Evolutionary conservation across 352 stramenopile species (phyloP), one percentile per base, ranked within the genome.

Genomic region (Phytopythium sindhum): DNA sequence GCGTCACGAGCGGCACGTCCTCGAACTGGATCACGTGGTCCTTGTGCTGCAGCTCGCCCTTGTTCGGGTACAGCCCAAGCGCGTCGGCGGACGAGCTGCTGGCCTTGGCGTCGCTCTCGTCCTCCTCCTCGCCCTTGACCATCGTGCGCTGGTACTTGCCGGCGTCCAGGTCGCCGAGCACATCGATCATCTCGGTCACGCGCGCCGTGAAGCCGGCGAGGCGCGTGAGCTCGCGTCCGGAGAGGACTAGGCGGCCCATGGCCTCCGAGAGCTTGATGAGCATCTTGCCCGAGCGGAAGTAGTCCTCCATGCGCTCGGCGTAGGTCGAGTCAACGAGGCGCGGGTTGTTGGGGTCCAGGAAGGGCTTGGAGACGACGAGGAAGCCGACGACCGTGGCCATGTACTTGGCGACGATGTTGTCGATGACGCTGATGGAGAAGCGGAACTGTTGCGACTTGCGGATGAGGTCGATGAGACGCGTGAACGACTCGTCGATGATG

Each of bases 321-420:
- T 92, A 91, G 31, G 81, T 80, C 50, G 74, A 75, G 48, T 83
- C 72, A n/a, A 72, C n/a, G 50, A 89, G 70, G 9, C 81, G 72
- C 35, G 80, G 69, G 66, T 91, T 81, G 11, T 61, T 64, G 57
- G 65, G 58, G 73, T 92, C 77, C 48, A 94, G 50, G 62, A 91
- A 95, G 21, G 86, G 84, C 61, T 77, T 79, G n/a, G 84, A 86
- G 21, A 95, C 65, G 24, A 95, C 77, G 17, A 87, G 60, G 68
- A 90, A 96, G 33, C 89, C 89, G 4, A 97, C 86, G 4, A 94
- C 72, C 1, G 81, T 95, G 1, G 89, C 89, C 70, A 93, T 70
- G 60, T 96, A 96, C 70, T 97, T 97, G 61, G 89, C 86, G 21
- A 95, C 81, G 31, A 96, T 77, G 61, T 87, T 93, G 69, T 97